Percentiles rank a stretch among this genome's conserved stretches.
Conservation (phyloP, 148 eudicot species). For the Chenopodium berlandieri region DNA sequence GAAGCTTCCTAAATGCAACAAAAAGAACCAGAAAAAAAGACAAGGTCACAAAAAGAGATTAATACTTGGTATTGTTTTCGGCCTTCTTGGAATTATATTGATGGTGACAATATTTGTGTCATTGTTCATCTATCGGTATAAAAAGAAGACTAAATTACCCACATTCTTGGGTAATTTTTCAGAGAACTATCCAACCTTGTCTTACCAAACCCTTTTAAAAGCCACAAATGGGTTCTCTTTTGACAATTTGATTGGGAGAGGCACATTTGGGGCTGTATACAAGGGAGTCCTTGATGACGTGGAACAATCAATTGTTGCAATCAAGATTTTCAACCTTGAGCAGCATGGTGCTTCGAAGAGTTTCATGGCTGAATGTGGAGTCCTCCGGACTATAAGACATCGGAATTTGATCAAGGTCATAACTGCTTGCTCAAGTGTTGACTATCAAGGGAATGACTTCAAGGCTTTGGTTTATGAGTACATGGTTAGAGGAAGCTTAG, state of each 20-base stretch:
- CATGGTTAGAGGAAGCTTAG: constrained; percentile 23
- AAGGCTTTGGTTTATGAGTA: constrained; percentile 31
- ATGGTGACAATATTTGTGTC: no score
- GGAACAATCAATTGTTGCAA: background rate
- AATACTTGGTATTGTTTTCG: no score
- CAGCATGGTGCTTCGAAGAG: constrained; percentile 21
- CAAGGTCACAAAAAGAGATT: no score
- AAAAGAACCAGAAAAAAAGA: no score
- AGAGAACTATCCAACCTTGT: no score
- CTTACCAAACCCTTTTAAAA: no score
- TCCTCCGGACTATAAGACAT: constrained; percentile 17
- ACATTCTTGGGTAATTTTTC: no score
- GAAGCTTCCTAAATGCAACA: constrained; percentile 23
- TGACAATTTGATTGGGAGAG: no score
- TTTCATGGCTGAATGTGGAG: constrained; percentile 27
- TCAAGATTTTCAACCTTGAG: constrained; percentile 23
- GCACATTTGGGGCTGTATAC: constrained; percentile 5
- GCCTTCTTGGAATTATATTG: no score
- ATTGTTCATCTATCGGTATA: no score
- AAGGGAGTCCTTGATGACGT: constrained; percentile 19
- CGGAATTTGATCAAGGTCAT: constrained; percentile 28
- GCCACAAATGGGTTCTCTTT: no score
- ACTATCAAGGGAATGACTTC: constrained; percentile 25
- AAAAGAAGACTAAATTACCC: no score
- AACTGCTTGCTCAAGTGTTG: constrained; percentile 26